A percentile compares a stretch with the other conserved stretches of the same genome.
Evolutionary conservation across 352 stramenopile genomes (phyloP).

Genomic region (Globisporangium yorkense): DNA sequence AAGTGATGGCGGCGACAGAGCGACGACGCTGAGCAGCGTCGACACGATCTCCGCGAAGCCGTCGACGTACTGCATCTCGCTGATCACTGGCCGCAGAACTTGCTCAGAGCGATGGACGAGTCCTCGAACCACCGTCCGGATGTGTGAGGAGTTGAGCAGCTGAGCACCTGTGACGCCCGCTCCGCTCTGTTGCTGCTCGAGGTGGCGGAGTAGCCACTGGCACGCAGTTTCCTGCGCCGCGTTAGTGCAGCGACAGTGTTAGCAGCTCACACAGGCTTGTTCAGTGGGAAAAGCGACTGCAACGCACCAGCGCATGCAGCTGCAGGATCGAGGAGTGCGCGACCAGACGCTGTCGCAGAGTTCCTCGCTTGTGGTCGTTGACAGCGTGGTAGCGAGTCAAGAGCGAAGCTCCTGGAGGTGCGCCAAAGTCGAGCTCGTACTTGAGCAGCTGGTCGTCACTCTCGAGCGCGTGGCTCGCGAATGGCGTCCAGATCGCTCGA

Average conservation of each 20-base stretch:
- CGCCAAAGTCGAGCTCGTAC: slow-evolving; percentile 19
- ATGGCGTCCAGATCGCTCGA: slow-evolving; percentile 22
- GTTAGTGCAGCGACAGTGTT: neutral
- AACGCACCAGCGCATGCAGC: slow-evolving; percentile 23
- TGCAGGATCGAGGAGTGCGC: slow-evolving; percentile 15
- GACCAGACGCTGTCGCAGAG: slow-evolving; percentile 10
- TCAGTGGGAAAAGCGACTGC: neutral
- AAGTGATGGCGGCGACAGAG: slow-evolving; percentile 1
- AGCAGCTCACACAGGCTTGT: neutral
- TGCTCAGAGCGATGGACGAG: neutral
- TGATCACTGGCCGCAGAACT: slow-evolving; percentile 1
- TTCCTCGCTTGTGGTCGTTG: neutral
- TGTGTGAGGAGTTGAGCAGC: too few relatives aligned
- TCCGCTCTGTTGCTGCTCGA: slow-evolving; percentile 1
- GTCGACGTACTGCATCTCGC: slow-evolving; percentile 8
- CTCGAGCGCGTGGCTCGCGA: slow-evolving; percentile 13
- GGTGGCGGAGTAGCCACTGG: slow-evolving; percentile 1
- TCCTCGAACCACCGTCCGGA: neutral
- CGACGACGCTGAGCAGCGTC: neutral
- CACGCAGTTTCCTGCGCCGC: slow-evolving; percentile 1
- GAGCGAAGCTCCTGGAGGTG: neutral
- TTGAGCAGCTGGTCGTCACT: slow-evolving; percentile 19
- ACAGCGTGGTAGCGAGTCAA: neutral
- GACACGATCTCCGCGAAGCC: neutral
- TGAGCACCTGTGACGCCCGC: neutral